Base-by-base conservation (phyloP, 768 basidiomycete species). In the Leccinellum albellum region DNA sequence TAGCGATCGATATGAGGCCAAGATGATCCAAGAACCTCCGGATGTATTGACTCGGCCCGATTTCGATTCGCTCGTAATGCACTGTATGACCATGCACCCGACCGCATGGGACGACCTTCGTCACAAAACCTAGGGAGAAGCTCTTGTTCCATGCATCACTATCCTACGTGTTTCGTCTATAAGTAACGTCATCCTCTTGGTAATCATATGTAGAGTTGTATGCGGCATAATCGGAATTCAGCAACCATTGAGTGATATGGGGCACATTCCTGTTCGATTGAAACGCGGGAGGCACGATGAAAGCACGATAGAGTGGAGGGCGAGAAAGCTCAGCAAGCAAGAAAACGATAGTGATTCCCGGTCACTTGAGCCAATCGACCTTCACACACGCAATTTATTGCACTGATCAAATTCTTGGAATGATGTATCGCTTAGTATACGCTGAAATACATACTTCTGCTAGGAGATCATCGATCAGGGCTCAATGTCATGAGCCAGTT, bases 61-160 rank as follows among this genome's bases (percentile, higher is more conserved):
- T 14, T 70, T 77, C 35, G 77, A 81, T 47, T 69, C 76, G 49
- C 74, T 82, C n/a, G 66, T 80, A 4, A 68, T 64, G 42, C 85
- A 86, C 61, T 82, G 79, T 64, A 66, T 71, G 60, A 68, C 63
- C 14, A 77, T 79, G 58, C 85, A 86, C 51, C 75, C 75, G 4
- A 60, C 70, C 4, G 79, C 76, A 17, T 86, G 84, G 83, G 67
- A 77, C n/a, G 66, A 67, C 26, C 60, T 81, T 33, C 77, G 61
- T 50, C 59, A 50, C 51, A 69, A 57, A 45, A 51, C 24, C n/a
- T 68, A 51, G 40, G 3, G 29, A 32, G 29, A 52, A 14, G 10
- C 20, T 35, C 21, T 28, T 42, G 14, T 47, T 40, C 47, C 47
- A 4, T 50, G 48, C 24, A 21, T 31, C 52, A 49, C 51, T 48